Conservation (phyloP, 805 yeast species). For the Saccharomycopsis amapae region DNA sequence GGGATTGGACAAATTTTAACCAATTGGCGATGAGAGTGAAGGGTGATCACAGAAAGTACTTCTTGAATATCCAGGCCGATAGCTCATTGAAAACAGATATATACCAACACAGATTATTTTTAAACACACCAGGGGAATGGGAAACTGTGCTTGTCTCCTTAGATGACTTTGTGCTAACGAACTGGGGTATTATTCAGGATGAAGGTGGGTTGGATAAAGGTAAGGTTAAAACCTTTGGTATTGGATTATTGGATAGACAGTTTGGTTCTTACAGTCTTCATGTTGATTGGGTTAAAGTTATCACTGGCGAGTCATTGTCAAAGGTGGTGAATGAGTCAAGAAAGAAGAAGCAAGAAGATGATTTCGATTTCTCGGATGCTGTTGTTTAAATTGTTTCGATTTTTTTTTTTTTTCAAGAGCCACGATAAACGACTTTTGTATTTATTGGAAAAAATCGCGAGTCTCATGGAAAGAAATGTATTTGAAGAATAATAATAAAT, state of each 20-base stretch:
- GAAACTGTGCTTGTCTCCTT: slow-evolving; percentile 76
- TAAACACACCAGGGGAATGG: slow-evolving; percentile 70
- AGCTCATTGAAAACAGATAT: slow-evolving; percentile 71
- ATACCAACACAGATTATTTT: slow-evolving; percentile 73
- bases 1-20: slow-evolving; percentile 65
- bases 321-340: slow-evolving; percentile 33
- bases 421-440: too few relatives aligned
- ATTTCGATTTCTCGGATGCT: neutral
- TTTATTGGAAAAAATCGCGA: too few relatives aligned
- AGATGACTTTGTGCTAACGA: slow-evolving; percentile 73
- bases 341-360: neutral
- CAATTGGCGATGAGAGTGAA: slow-evolving; percentile 64
- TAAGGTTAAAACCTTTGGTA: slow-evolving; percentile 64
- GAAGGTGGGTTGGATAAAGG: slow-evolving; percentile 53
- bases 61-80: slow-evolving; percentile 76
- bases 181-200: slow-evolving; percentile 64
- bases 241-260: slow-evolving; percentile 70
- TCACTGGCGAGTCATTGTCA: slow-evolving; percentile 47
- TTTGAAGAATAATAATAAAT: too few relatives aligned
- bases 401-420: too few relatives aligned
- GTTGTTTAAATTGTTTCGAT: neutral
- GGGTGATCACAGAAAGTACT: slow-evolving; percentile 66
- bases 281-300: slow-evolving; percentile 66
- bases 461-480: too few relatives aligned
- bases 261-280: slow-evolving; percentile 69